Conservation (phyloP, 2,329 filamentous ascomycete genomes). For the Talaromyces amestolkiae region DNA sequence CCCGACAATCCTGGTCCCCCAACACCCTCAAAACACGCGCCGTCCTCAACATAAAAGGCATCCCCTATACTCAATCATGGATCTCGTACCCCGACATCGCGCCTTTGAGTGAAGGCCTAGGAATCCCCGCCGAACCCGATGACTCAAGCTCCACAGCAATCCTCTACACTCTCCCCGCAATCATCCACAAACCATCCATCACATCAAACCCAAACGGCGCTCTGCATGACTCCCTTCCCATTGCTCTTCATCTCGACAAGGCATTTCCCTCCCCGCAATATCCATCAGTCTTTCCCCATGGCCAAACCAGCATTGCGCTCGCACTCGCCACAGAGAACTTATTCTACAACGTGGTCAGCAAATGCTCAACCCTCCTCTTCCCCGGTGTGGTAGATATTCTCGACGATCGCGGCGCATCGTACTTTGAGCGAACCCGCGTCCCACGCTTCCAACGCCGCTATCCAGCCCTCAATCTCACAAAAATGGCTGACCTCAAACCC, state of each 20-base stretch:
- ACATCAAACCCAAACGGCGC: constrained; percentile 27
- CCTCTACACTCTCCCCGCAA: constrained; percentile 36
- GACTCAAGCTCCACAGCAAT: constrained; percentile 4
- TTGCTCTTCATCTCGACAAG: constrained; percentile 33
- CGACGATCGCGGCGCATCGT: constrained; percentile 31
- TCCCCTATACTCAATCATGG: constrained; percentile 29
- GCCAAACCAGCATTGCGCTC: constrained; percentile 35
- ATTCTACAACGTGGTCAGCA: constrained; percentile 6
- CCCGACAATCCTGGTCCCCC: constrained; percentile 31
- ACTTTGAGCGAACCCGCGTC: constrained; percentile 32
- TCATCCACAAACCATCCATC: constrained; percentile 29
- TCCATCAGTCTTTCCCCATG: constrained; percentile 32
- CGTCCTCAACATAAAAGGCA: constrained; percentile 29
- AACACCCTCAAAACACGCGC: constrained; percentile 29
- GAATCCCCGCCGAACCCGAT: constrained; percentile 22
- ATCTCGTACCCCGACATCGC: constrained; percentile 31
- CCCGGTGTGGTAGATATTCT: constrained; percentile 27
- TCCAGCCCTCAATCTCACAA: constrained; percentile 24
- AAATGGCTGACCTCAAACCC: constrained; percentile 30
- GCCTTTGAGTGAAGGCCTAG: constrained; percentile 28
- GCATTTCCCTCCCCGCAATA: constrained; percentile 28
- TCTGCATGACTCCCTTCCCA: constrained; percentile 36
- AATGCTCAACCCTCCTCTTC: constrained; percentile 22
- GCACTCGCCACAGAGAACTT: constrained; percentile 25
- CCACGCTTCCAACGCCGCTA: constrained; percentile 23